These are phyloP conservation scores for Apiotrichum veenhuisii DNA, from an alignment of 1,284 basidiomycete genomes.

Conservation along the genomic window DNA sequence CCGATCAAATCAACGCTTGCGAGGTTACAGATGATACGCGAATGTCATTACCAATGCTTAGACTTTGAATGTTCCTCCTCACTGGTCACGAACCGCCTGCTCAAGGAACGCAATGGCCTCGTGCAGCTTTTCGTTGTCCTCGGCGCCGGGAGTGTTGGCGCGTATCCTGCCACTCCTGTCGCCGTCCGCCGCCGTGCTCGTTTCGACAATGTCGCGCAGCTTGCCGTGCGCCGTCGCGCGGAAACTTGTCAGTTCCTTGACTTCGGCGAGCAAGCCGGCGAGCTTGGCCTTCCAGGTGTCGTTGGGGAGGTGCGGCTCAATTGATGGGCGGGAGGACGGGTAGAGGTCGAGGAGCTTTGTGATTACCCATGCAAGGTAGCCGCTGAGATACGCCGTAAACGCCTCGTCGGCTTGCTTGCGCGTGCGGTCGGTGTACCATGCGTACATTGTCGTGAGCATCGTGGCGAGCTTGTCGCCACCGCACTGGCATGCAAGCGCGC, in stretches of 20 bases:
- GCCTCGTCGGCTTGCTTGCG: not conserved
- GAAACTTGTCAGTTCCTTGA: conserved; percentile 1
- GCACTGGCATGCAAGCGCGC: conserved; percentile 11
- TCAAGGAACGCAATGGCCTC: not conserved
- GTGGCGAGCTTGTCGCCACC: not conserved
- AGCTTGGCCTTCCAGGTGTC: not conserved
- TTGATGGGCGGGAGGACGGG: not conserved
- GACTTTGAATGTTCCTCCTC: too few relatives aligned
- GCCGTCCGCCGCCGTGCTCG: too few relatives aligned
- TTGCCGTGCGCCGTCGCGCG: not conserved
- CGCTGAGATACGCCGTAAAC: conserved; percentile 1
- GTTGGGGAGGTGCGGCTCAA: conserved; percentile 6
- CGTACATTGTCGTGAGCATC: conserved; percentile 8
- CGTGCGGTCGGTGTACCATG: not conserved
- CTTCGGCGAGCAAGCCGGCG: not conserved
- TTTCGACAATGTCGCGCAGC: not conserved
- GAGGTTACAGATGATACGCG: too few relatives aligned
- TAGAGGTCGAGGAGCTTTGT: conserved; percentile 4
- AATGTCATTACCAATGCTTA: too few relatives aligned
- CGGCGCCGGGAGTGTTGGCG: not conserved
- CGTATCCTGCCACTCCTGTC: not conserved
- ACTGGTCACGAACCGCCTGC: too few relatives aligned
- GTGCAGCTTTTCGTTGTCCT: not conserved
- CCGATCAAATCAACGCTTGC: too few relatives aligned
- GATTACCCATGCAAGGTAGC: conserved; percentile 14